phyloP scores from a whole-genome alignment of 176 grass and related monocot genomes.

The Triticum turgidum region DNA sequence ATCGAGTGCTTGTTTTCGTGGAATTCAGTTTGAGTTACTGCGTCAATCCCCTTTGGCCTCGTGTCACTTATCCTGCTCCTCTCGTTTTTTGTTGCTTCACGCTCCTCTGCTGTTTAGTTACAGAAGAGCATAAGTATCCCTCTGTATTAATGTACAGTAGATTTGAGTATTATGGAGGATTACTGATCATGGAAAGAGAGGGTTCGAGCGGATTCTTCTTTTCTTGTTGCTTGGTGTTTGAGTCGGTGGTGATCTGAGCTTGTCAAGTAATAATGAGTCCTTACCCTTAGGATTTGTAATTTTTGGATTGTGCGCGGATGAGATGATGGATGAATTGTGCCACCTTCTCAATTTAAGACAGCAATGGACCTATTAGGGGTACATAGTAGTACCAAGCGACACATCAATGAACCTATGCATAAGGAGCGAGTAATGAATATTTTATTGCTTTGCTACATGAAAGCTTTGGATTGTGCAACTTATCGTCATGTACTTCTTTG shows the following conservation, averaged over 20 bases:
- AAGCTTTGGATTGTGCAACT: conserved; percentile 8
- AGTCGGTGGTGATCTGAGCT: background rate
- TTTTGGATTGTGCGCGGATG: background rate
- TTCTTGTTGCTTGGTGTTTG: background rate
- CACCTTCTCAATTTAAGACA: background rate
- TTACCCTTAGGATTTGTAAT: background rate
- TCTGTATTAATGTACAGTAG: background rate
- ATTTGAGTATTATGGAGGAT: background rate
- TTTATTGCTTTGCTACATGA: conserved; percentile 17
- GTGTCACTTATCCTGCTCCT: background rate
- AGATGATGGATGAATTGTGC: background rate
- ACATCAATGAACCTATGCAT: background rate
- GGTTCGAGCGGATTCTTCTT: background rate
- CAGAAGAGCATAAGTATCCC: background rate
- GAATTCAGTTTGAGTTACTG: background rate
- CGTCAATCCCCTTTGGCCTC: background rate
- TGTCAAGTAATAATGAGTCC: background rate
- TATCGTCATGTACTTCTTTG: background rate
- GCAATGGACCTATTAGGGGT: no score
- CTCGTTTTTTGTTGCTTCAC: background rate
- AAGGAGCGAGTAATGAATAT: background rate
- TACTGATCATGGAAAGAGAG: background rate
- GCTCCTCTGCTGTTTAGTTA: background rate
- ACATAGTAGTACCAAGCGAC: background rate
- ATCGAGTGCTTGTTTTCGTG: background rate